Base-by-base conservation (phyloP, 1,139 yeast species). In the Debaryomycetaceae sp. region DNA sequence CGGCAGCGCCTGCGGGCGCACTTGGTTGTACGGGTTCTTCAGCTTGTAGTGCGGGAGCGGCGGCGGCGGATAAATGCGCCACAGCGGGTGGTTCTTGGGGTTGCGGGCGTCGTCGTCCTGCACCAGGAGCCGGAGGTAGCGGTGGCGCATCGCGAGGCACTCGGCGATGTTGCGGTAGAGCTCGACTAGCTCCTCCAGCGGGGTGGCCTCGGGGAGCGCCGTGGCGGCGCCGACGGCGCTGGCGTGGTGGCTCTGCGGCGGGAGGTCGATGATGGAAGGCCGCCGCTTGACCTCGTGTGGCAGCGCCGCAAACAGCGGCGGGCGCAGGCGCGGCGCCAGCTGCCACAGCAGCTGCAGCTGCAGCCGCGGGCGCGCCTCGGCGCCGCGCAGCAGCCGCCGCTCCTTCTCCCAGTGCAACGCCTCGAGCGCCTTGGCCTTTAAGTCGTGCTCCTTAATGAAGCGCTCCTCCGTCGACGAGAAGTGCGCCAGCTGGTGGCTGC, bases 41-140 rank as follows among this genome's bases (percentile, higher is more conserved):
- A 83, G 73, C 46, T 83, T 83, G 73, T 94, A 91, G 17, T 93
- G 78, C 2, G 98, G 96, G 39, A 78, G 78, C 9, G 98, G 98
- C 1, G 97, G 97, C 8, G 83, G 78, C 0, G 99, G 99, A 51
- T 89, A 89, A 30, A 93, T 78, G 11, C 53, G 51, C 97, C 98
- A 93, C 27, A 56, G 60, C 17, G 61, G 65, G 18, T 42, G 45
- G 53, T 91, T 89, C 52, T 88, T 88, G 2, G 98, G 98, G 53
- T 93, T 91, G 41, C 76, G 81, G 28, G 59, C 54, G 29, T 82
- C 85, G 29, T 77, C 64, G 1, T 39, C 32, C 59, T 93, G 99
- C 32, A 76, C 46, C 1, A 96, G 86, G 5, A 74, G 46, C 2
- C 58, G 50, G 56, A 84, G 82, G 51, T 89, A 93, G 52, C 80